Conservation (phyloP, 2,329 filamentous ascomycete genomes). For the Blumeria hordei region DNA sequence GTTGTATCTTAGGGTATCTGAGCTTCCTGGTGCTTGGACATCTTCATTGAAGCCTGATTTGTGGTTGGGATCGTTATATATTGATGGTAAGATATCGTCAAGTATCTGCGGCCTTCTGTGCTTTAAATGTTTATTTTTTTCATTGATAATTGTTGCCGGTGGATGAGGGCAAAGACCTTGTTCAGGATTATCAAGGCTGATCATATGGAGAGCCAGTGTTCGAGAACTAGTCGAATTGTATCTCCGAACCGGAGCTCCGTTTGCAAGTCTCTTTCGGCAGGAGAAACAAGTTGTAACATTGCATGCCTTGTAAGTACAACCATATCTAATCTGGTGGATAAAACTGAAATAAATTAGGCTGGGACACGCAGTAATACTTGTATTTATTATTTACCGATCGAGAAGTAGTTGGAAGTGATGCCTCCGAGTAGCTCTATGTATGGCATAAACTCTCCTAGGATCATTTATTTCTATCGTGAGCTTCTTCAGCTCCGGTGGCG, state of each 20-base stretch:
- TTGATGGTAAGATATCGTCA: neutral
- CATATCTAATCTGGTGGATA: slow-evolving; percentile 57
- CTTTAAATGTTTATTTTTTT: slow-evolving; percentile 1
- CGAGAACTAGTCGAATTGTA: slow-evolving; percentile 66
- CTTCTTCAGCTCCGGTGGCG: slow-evolving; percentile 30
- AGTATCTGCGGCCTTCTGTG: neutral
- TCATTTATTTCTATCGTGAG: slow-evolving; percentile 34
- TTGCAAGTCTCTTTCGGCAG: slow-evolving; percentile 42
- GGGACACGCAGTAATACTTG: slow-evolving; percentile 3
- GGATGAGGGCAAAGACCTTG: slow-evolving; percentile 34
- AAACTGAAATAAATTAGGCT: slow-evolving; percentile 28
- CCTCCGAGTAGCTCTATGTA: slow-evolving; percentile 34
- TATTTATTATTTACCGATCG: slow-evolving; percentile 28
- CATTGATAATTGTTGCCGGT: slow-evolving; percentile 4
- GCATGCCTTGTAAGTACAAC: slow-evolving; percentile 47
- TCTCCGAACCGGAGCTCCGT: slow-evolving; percentile 44
- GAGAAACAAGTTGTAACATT: slow-evolving; percentile 59
- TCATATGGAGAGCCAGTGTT: slow-evolving; percentile 56
- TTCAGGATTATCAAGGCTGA: slow-evolving; percentile 56
- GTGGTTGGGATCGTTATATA: neutral
- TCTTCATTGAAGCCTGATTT: neutral
- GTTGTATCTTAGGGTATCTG: neutral
- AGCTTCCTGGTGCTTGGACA: neutral
- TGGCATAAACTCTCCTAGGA: slow-evolving; percentile 33
- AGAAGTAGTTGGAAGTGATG: slow-evolving; percentile 42